phyloP scores from a whole-genome alignment of 2,329 filamentous ascomycete species.

The Malbranchea zuffiana region DNA sequence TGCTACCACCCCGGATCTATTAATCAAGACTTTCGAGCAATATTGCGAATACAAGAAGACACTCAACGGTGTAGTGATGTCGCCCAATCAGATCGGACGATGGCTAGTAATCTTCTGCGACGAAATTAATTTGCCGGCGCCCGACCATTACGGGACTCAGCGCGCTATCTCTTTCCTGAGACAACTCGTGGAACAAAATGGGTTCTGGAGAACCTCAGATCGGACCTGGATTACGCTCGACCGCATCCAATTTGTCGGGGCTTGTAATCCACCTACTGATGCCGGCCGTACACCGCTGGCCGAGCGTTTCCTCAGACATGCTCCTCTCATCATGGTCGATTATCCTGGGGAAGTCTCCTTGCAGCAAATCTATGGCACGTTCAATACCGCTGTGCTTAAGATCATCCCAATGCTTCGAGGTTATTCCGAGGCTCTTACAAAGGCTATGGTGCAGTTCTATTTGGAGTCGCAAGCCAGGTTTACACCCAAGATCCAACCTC shows the following conservation, averaged over 20 bases:
- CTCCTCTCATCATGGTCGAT: constrained; percentile 98
- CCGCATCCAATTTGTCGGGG: constrained; percentile 96
- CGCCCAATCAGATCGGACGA: constrained; percentile 88
- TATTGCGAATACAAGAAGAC: constrained; percentile 99
- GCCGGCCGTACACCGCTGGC: constrained; percentile 92
- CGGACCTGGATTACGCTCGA: constrained; percentile 97
- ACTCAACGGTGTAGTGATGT: constrained; percentile 86
- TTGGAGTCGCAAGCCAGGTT: constrained; percentile 89
- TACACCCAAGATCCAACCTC: constrained; percentile 90
- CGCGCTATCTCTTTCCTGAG: constrained; percentile 94
- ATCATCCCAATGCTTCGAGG: constrained; percentile 91
- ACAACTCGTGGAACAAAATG: constrained; percentile 96
- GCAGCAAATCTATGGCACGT: constrained; percentile 95
- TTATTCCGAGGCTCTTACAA: constrained; percentile 85
- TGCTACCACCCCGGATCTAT: constrained; percentile 89
- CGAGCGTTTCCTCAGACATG: constrained; percentile 85
- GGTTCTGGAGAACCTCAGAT: constrained; percentile 96
- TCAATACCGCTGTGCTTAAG: constrained; percentile 93
- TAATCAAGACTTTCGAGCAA: constrained; percentile 99
- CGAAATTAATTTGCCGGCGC: constrained; percentile 96
- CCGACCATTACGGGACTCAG: constrained; percentile 95
- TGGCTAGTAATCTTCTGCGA: constrained; percentile 99
- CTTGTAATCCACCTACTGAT: constrained; percentile 96
- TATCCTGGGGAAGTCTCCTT: constrained; percentile 94
- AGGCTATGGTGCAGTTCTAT: constrained; percentile 96